Conservation (phyloP, 164 flowering plant genomes). For the Umbellularia californica region DNA sequence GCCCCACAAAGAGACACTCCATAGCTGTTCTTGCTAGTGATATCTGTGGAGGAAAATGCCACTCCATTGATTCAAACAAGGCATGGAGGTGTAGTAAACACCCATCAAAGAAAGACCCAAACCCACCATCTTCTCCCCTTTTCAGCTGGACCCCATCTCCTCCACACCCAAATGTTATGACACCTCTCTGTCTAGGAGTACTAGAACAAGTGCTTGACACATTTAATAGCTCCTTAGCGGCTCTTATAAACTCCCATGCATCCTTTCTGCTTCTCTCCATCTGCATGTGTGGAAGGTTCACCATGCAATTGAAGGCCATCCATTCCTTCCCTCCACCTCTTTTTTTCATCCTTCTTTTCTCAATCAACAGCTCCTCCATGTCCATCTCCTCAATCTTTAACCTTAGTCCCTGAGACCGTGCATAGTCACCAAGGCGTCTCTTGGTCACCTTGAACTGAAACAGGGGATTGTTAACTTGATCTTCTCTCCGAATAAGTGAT, state of each 20-base stretch:
- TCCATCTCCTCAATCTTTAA: conserved; percentile 41
- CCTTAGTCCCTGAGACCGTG: conserved; percentile 28
- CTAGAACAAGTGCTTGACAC: neutral
- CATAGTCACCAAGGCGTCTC: conserved; percentile 33
- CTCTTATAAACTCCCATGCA: conserved; percentile 20
- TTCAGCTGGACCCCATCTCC: conserved; percentile 16
- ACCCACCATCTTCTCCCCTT: conserved; percentile 5
- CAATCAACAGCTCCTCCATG: conserved; percentile 32
- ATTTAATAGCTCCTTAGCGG: conserved; percentile 18
- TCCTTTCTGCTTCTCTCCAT: conserved; percentile 16
- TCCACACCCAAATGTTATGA: conserved; percentile 29
- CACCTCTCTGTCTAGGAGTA: conserved; percentile 13
- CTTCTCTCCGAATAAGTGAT: conserved; percentile 29
- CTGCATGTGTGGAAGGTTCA: conserved; percentile 36
- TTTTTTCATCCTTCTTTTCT: conserved; percentile 23
- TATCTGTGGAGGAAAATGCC: conserved; percentile 26
- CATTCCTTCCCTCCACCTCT: conserved; percentile 16
- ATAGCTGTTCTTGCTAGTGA: conserved; percentile 35
- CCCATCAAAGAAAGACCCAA: conserved; percentile 25
- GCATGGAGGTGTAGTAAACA: conserved; percentile 23
- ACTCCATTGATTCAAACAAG: conserved; percentile 31
- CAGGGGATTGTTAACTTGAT: neutral
- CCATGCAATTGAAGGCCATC: conserved; percentile 40
- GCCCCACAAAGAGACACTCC: conserved; percentile 34
- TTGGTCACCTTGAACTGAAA: conserved; percentile 37